Conservation (phyloP, 2,329 filamentous ascomycete species). For the Esteya vermicola region DNA sequence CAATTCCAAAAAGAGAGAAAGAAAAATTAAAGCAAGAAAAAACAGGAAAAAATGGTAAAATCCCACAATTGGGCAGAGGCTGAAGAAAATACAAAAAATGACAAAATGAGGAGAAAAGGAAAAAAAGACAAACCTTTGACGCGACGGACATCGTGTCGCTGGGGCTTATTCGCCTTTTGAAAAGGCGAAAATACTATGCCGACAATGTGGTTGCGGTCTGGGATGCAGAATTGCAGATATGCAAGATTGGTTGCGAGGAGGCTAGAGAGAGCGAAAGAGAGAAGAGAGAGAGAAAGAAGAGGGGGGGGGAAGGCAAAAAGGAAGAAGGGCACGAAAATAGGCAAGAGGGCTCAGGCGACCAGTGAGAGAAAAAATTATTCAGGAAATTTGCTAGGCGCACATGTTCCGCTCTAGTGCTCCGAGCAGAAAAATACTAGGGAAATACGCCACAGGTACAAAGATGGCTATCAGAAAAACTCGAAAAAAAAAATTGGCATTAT, state of each 20-base stretch:
- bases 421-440: too few species aligned
- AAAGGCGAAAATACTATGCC: slow-evolving; percentile 24
- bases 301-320: slow-evolving; percentile 8
- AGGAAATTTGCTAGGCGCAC: slow-evolving; percentile 5
- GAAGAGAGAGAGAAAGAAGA: slow-evolving; percentile 4
- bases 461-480: too few species aligned
- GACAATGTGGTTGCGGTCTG: slow-evolving; percentile 7
- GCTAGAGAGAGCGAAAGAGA: neutral
- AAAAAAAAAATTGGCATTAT: too few species aligned
- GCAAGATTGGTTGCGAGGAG: neutral
- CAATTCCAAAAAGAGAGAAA: neutral
- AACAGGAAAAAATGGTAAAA: slow-evolving; percentile 8
- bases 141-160: slow-evolving; percentile 48
- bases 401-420: slow-evolving; percentile 4
- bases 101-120: slow-evolving; percentile 5
- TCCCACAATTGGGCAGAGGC: slow-evolving; percentile 56
- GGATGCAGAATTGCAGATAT: slow-evolving; percentile 3
- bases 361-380: slow-evolving; percentile 7
- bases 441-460: too few species aligned
- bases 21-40: neutral
- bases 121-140: slow-evolving; percentile 35
- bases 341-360: slow-evolving; percentile 2
- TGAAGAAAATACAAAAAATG: slow-evolving; percentile 61
- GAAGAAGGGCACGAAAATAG: slow-evolving; percentile 10
- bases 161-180: slow-evolving; percentile 34